Evolutionary conservation across 2,329 filamentous ascomycete species (phyloP).

Genomic region (Scytalidium lignicola): DNA sequence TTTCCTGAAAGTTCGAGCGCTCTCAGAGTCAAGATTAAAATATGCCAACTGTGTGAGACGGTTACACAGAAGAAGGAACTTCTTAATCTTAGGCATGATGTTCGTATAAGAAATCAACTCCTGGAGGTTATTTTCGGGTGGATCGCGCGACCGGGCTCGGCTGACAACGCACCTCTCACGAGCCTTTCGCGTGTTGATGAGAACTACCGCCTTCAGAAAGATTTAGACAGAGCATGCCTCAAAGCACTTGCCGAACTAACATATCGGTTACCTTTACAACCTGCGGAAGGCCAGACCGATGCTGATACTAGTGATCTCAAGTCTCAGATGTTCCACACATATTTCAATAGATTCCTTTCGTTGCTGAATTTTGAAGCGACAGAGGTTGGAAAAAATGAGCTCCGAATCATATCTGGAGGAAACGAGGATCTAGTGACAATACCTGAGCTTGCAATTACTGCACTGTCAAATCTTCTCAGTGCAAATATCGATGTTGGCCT

Average conservation of each 20-base stretch:
- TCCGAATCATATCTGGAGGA: slow-evolving; percentile 29
- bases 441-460: slow-evolving; percentile 60
- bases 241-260: slow-evolving; percentile 61
- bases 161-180: slow-evolving; percentile 37
- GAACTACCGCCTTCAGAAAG: slow-evolving; percentile 51
- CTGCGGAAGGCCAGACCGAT: slow-evolving; percentile 60
- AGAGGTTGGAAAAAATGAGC: slow-evolving; percentile 40
- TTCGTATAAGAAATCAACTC: slow-evolving; percentile 63
- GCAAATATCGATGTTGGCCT: slow-evolving; percentile 68
- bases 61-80: slow-evolving; percentile 64
- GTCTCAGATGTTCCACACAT: slow-evolving; percentile 66
- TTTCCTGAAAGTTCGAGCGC: slow-evolving; percentile 50
- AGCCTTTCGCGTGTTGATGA: slow-evolving; percentile 51
- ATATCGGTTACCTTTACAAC: slow-evolving; percentile 61
- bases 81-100: slow-evolving; percentile 62
- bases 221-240: slow-evolving; percentile 61
- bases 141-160: slow-evolving; percentile 57
- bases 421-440: slow-evolving; percentile 51
- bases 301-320: slow-evolving; percentile 64
- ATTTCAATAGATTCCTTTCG: slow-evolving; percentile 65
- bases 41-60: slow-evolving; percentile 62
- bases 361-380: slow-evolving; percentile 54
- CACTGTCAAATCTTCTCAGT: slow-evolving; percentile 63
- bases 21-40: slow-evolving; percentile 62
- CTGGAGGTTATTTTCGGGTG: slow-evolving; percentile 64